phyloP scores from a whole-genome alignment of 192 early-diverging fungal genomes.

The Coemansia sp. region DNA sequence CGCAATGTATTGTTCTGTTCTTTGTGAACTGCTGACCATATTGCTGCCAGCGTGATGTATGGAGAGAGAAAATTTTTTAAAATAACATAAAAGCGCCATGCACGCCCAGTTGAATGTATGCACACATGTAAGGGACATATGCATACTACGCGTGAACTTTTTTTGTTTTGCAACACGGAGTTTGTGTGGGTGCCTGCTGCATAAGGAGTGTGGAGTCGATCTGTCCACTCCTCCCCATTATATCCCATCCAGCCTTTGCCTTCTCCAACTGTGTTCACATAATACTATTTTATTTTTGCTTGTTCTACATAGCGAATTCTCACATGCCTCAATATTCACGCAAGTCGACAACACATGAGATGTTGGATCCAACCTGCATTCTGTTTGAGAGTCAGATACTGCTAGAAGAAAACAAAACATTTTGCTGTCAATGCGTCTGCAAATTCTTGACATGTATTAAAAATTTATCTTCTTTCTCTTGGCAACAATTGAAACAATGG shows the following conservation, averaged over 20 bases:
- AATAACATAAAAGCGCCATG: too few relatives aligned
- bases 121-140: conserved; percentile 8
- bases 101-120: not conserved
- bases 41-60: not conserved
- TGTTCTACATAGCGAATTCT: not conserved
- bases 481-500: conserved; percentile 7
- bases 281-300: not conserved
- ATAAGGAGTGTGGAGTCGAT: conserved; percentile 4
- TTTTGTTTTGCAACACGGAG: conserved; percentile 1
- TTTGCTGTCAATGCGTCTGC: not conserved
- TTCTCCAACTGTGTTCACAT: not conserved
- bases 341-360: not conserved
- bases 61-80: too few relatives aligned
- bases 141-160: conserved; percentile 5
- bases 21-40: not conserved
- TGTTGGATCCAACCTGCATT: not conserved
- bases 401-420: not conserved
- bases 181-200: not conserved
- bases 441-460: not conserved
- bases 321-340: not conserved
- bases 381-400: not conserved
- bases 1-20: not conserved
- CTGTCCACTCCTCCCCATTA: not conserved
- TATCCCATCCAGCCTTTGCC: not conserved
- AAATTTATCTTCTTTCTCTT: not conserved